phyloP scores from a whole-genome alignment of 495 filamentous ascomycete genomes.

The Annulohypoxylon nitens region DNA sequence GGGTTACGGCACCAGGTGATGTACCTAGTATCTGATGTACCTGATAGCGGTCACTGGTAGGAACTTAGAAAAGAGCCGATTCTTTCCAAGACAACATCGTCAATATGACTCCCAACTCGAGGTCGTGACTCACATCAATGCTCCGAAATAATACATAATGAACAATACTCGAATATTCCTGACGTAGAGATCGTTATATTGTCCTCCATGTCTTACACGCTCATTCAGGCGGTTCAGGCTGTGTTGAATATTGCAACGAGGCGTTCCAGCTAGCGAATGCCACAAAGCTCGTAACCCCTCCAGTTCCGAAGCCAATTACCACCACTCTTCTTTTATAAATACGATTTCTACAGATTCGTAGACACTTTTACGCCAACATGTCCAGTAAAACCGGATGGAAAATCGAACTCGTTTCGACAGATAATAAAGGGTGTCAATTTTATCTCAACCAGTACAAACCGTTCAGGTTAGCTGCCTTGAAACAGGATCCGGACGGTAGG shows the following conservation, averaged over 20 bases:
- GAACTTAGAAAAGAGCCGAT: background rate
- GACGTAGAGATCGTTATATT: slow-evolving; percentile 9
- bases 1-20: background rate
- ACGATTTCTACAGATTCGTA: background rate
- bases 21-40: too few relatives aligned
- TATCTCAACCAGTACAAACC: slow-evolving; percentile 47
- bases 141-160: slow-evolving; percentile 2
- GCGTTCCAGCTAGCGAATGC: slow-evolving; percentile 5
- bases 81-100: slow-evolving; percentile 7
- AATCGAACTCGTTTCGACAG: slow-evolving; percentile 41
- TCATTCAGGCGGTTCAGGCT: background rate
- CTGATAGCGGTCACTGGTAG: background rate
- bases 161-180: background rate
- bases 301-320: slow-evolving; percentile 27
- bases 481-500: slow-evolving; percentile 50
- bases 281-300: slow-evolving; percentile 3
- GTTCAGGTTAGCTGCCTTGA: slow-evolving; percentile 53
- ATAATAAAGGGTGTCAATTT: slow-evolving; percentile 40
- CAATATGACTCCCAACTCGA: background rate
- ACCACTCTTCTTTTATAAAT: slow-evolving; percentile 17
- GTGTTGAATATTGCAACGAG: slow-evolving; percentile 2
- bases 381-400: slow-evolving; percentile 24
- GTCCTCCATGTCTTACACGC: background rate
- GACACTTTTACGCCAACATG: slow-evolving; percentile 24
- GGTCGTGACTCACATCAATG: slow-evolving; percentile 21